phyloP scores from a whole-genome alignment of 768 basidiomycete genomes.

The Xanthoconium stramineum region DNA sequence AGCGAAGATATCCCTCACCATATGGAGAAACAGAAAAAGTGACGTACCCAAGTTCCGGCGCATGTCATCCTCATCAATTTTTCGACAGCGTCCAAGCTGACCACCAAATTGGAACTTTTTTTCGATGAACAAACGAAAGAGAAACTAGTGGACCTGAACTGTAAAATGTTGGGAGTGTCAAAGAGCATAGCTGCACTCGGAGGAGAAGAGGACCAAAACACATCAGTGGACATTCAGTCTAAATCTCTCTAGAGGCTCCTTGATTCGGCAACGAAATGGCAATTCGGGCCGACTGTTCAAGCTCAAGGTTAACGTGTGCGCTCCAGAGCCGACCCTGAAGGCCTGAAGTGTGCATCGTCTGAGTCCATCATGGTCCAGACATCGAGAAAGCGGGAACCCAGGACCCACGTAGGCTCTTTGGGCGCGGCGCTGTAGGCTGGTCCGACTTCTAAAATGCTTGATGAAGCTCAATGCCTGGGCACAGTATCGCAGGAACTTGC shows the following conservation, averaged over 20 bases:
- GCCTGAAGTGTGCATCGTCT: background rate
- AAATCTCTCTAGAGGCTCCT: no score
- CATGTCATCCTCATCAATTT: background rate
- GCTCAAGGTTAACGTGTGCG: background rate
- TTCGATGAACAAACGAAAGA: background rate
- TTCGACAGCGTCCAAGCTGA: background rate
- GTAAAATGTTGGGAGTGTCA: no score
- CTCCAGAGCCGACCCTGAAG: background rate
- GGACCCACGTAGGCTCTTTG: no score
- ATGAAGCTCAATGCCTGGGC: no score
- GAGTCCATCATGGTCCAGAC: background rate
- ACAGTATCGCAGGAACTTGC: no score
- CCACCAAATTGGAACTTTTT: no score
- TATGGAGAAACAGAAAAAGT: background rate
- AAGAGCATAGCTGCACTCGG: background rate
- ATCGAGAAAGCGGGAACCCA: no score
- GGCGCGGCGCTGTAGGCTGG: no score
- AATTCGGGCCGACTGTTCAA: background rate
- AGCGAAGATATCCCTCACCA: background rate
- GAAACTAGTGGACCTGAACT: background rate
- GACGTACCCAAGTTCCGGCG: background rate
- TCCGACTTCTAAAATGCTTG: no score
- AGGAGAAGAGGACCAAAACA: background rate
- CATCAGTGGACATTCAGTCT: no score
- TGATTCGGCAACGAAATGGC: background rate